Evolutionary conservation across 2,329 filamentous ascomycete species (phyloP), one percentile per base, ranked within the genome.

Genomic region (Aureobasidium pullulans): DNA sequence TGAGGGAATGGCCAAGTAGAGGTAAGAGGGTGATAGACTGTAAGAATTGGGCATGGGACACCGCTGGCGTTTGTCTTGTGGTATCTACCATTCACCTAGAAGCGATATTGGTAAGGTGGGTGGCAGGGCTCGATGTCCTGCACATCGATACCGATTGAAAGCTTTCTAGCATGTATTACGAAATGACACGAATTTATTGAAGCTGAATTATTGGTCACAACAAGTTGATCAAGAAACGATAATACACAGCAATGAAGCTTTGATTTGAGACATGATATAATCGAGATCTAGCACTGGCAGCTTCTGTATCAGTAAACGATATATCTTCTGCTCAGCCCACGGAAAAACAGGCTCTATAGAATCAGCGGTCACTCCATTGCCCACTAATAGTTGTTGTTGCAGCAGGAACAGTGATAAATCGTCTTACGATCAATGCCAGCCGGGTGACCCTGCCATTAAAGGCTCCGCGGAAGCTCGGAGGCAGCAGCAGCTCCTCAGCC

Each of bases 61-160:
- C 31, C 43, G 54, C 54, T 47, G 54, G 54, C 54, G 54, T 57
- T 34, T 57, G 54, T 57, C 42, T 48, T 57, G 36, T 47, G 54
- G 49, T 16, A 54, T 15, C 42, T 56, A 28, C 15, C 13, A 8
- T 56, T 56, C 40, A 9, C 44, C 40, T 46, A 28, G 34, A 16
- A 23, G 34, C 37, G 4, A 10, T 6, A 9, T 37, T 13, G 42
- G 13, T 9, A n/a, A n/a, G 32, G 15, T 16, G 34, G 15, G 48
- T 4, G 29, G 16, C 32, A 23, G 3, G 43, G 28, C 54, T 31
- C 31, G 34, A 57, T 16, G 36, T 9, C 23, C 40, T 40, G 34
- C 13, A 19, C 4, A 19, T 2, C 52, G 23, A 36, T 11, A 36
- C n/a, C 40, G 34, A 28, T 8, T 7, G 23, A 6, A 8, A n/a